Conservation (phyloP, 75 land plant genomes). For the Pinus taeda region DNA sequence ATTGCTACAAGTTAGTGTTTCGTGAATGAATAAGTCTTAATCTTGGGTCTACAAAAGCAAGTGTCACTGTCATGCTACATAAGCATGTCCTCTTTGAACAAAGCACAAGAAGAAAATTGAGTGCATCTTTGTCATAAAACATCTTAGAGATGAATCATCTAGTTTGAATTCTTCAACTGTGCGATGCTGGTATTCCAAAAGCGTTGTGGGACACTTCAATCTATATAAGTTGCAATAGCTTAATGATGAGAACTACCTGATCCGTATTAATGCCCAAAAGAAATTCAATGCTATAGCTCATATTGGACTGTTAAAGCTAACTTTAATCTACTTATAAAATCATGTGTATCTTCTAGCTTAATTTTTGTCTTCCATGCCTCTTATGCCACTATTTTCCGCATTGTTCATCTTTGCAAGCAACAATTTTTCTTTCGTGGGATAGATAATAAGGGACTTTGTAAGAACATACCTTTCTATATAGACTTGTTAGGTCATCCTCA, state of each 20-base stretch:
- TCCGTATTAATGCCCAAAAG: background rate
- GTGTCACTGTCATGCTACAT: background rate
- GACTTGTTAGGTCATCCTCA: slow-evolving; percentile 62
- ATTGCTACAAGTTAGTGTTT: background rate
- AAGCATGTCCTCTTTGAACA: background rate
- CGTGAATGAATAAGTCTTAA: background rate
- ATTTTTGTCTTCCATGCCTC: background rate
- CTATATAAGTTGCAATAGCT: background rate
- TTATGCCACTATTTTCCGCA: background rate
- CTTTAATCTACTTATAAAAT: background rate
- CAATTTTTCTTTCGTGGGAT: background rate
- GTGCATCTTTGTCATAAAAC: too few species aligned
- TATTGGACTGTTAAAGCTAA: background rate
- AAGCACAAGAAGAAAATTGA: background rate
- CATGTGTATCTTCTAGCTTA: background rate
- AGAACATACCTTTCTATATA: slow-evolving; percentile 57
- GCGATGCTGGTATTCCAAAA: background rate
- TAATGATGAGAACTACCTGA: background rate
- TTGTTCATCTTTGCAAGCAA: background rate
- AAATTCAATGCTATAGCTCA: background rate
- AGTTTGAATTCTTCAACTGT: too few species aligned
- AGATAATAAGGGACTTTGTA: background rate
- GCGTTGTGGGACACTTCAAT: background rate
- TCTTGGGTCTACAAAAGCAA: background rate
- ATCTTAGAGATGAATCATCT: too few species aligned